Conservation (phyloP, 805 yeast species). For the Diddensiella caesifluorescens region DNA sequence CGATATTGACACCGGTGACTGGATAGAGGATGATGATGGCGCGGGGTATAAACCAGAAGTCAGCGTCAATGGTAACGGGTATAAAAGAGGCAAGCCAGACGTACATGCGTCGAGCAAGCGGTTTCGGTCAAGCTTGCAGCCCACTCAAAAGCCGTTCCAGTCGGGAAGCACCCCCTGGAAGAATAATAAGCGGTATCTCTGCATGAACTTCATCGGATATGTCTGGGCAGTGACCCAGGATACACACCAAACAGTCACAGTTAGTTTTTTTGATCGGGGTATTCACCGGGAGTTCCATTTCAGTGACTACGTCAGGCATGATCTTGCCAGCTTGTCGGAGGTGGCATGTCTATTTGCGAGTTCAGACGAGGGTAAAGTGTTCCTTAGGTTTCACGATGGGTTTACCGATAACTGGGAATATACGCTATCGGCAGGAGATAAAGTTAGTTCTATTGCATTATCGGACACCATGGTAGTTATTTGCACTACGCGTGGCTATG, state of each 20-base stretch:
- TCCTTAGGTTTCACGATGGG: constrained; percentile 65
- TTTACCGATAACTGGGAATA: constrained; percentile 65
- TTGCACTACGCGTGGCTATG: constrained; percentile 71
- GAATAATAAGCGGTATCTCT: constrained; percentile 63
- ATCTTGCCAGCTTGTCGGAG: constrained; percentile 66
- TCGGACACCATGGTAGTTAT: constrained; percentile 56
- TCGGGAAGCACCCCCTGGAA: constrained; percentile 87
- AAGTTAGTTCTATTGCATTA: constrained; percentile 64
- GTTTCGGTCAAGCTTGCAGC: neutral
- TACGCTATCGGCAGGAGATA: constrained; percentile 42
- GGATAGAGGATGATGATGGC: constrained; percentile 61
- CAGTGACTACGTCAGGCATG: constrained; percentile 65
- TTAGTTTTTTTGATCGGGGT: constrained; percentile 78
- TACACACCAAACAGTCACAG: constrained; percentile 66
- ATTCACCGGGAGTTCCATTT: constrained; percentile 77
- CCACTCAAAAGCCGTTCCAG: constrained; percentile 53
- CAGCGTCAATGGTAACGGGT: constrained; percentile 11
- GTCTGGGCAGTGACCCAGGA: constrained; percentile 69
- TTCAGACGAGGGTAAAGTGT: constrained; percentile 38
- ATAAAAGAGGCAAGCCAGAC: neutral
- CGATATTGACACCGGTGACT: too few species aligned
- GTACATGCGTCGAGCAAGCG: constrained; percentile 5
- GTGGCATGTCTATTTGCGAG: constrained; percentile 62
- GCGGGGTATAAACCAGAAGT: constrained; percentile 38
- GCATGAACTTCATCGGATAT: constrained; percentile 77